Evolutionary conservation across 805 yeast genomes (phyloP).

Genomic region (Barnettozyma salicaria): DNA sequence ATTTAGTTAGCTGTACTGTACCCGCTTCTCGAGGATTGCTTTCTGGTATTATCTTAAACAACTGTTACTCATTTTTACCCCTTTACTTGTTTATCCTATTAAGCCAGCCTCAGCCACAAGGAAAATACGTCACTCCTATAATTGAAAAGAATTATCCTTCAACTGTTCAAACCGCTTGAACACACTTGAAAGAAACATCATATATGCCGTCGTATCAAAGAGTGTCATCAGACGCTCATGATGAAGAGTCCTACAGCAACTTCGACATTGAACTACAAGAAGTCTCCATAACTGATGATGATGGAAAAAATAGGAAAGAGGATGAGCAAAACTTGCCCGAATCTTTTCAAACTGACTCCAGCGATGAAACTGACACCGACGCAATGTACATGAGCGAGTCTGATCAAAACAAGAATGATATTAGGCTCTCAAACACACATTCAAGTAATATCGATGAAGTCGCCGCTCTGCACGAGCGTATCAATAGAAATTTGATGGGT

Average conservation of each 20-base stretch:
- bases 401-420: neutral
- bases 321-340: conserved; percentile 1
- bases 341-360: conserved; percentile 6
- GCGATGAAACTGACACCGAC: conserved; percentile 6
- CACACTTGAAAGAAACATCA: neutral
- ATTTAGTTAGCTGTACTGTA: too few species aligned
- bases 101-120: too few species aligned
- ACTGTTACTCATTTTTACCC: too few species aligned
- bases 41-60: too few species aligned
- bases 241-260: neutral
- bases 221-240: neutral
- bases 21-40: too few species aligned
- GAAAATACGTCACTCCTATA: too few species aligned
- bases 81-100: too few species aligned
- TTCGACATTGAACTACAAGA: conserved; percentile 8
- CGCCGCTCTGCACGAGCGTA: conserved; percentile 5
- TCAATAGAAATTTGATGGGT: conserved; percentile 6
- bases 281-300: neutral
- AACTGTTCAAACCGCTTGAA: neutral
- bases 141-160: too few species aligned
- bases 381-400: neutral
- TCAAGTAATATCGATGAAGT: neutral
- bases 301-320: neutral
- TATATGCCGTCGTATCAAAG: conserved; percentile 8
- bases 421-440: neutral